phyloP scores from a whole-genome alignment of 495 filamentous ascomycete genomes.

The Hamigera avellanea region DNA sequence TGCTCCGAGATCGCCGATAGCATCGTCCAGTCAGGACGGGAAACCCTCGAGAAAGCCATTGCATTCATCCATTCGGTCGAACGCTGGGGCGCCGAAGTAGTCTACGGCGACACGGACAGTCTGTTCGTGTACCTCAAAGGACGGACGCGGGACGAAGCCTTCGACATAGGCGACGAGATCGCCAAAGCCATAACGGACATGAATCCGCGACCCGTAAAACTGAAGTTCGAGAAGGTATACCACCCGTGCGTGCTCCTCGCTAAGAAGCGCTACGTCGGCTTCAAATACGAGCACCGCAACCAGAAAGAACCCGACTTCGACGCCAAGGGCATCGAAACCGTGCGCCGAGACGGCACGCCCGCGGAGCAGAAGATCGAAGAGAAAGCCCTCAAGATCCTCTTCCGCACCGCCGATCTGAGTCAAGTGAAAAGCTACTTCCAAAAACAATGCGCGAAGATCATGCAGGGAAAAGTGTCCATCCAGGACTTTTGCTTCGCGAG shows the following conservation, averaged over 20 bases:
- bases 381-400: constrained; percentile 79
- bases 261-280: constrained; percentile 97
- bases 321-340: constrained; percentile 96
- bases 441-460: constrained; percentile 82
- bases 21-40: constrained; percentile 90
- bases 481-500: constrained; percentile 93
- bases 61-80: constrained; percentile 80
- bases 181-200: constrained; percentile 77
- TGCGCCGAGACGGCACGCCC: constrained; percentile 85
- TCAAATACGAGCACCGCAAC: constrained; percentile 77
- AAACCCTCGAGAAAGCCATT: constrained; percentile 90
- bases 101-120: constrained; percentile 96
- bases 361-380: constrained; percentile 98
- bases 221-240: constrained; percentile 99
- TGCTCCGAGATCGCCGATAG: constrained; percentile 97
- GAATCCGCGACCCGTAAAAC: constrained; percentile 86
- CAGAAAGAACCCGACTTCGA: constrained; percentile 87
- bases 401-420: constrained; percentile 79
- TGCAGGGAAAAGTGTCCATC: constrained; percentile 76
- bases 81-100: constrained; percentile 87
- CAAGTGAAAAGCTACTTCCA: constrained; percentile 90
- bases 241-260: constrained; percentile 86
- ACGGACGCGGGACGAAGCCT: constrained; percentile 75
- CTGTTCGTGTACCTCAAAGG: constrained; percentile 89
- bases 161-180: constrained; percentile 87